Base-by-base conservation (phyloP, 352 stramenopile species). In the Phytophthora rubi region DNA sequence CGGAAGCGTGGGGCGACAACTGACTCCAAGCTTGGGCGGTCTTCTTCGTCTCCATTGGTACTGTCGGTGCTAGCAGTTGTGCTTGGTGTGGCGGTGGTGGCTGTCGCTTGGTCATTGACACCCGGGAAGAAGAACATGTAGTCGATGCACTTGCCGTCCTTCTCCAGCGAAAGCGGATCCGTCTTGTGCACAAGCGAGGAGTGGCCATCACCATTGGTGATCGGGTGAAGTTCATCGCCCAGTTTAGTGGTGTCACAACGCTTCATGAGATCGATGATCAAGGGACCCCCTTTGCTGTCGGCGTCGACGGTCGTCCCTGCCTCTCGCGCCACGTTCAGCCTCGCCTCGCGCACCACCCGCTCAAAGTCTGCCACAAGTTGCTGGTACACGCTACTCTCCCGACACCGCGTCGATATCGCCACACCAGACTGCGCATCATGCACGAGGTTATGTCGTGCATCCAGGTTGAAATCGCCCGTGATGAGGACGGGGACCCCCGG, bases 111-210 rank as follows among this genome's bases (percentile, higher is more conserved):
- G 18, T 81, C 77, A 32, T 65, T 77, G 7, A 74, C 72, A 0
- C 72, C 71, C 0, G 85, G 78, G 47, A 84, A 82, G 70, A 90
- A 90, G 61, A 95, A 93, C 76, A 95, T 85, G 69, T 92, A 95
- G 77, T 95, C 88, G 61, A 95, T 95, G 68, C 88, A 95, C 60
- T 95, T 95, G 74, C 88, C 88, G 55, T 90, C 77, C 44, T 85
- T 87, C 9, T 90, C 70, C 1, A 54, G 72, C 1, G 73, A 81
- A 8, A 79, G 53, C 32, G 84, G 75, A 32, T 91, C 77, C 39
- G 44, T 72, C 32, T 54, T 70, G 61, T 93, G 88, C 10, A 81
- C 53, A 21, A 95, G 80, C 62, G 69, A 75, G 10, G 83, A 85
- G 65, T 95, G 88, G 18, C 88, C 88, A 54, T 95, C 82, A 48